These are phyloP conservation scores for Grosmannia clavigera DNA, from an alignment of 2,329 filamentous ascomycete species.

Conservation along the genomic window DNA sequence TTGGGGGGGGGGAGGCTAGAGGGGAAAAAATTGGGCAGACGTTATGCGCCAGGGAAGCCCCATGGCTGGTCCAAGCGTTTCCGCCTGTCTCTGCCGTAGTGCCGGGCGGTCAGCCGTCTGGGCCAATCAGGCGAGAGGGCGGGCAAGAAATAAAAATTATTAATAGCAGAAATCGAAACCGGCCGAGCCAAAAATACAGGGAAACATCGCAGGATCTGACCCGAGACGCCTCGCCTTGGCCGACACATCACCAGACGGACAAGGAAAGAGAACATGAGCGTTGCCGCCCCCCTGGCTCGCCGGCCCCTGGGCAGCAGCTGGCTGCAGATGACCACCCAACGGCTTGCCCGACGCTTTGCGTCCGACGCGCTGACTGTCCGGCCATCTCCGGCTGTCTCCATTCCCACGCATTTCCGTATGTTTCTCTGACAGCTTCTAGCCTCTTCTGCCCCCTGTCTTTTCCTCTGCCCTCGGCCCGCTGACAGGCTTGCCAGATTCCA, in stretches of 20 bases:
- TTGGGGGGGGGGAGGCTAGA: not conserved
- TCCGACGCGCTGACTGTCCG: constrained; percentile 1
- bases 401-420: not conserved
- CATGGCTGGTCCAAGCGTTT: not conserved
- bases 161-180: not conserved
- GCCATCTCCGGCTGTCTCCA: not conserved
- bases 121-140: not conserved
- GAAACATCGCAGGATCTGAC: not conserved
- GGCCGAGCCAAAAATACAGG: no score
- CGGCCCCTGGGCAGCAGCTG: constrained; percentile 9
- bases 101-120: not conserved
- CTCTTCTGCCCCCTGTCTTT: not conserved
- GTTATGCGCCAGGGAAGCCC: not conserved
- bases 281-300: constrained; percentile 7
- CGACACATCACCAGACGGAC: not conserved
- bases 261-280: constrained; percentile 1
- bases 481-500: constrained; percentile 8
- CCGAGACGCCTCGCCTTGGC: no score
- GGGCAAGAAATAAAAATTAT: not conserved
- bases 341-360: constrained; percentile 4
- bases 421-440: not conserved
- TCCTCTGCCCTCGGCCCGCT: not conserved
- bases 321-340: constrained; percentile 3
- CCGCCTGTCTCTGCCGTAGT: not conserved
- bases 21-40: not conserved